Conservation (phyloP, 2,329 filamentous ascomycete species). For the Paecilomyces dactylethromorphus region DNA sequence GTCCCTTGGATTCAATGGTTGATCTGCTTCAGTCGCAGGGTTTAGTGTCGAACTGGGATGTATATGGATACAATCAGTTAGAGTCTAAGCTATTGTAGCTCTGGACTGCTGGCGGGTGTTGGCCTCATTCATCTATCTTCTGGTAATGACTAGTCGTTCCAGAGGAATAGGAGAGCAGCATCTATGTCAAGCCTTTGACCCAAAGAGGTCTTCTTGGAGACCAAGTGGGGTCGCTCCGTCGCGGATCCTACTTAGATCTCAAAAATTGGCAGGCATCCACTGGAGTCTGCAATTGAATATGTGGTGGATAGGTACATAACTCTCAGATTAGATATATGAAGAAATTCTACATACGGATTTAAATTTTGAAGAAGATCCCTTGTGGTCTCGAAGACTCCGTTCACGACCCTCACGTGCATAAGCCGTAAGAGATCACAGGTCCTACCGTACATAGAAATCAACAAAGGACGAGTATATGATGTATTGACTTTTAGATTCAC, state of each 20-base stretch:
- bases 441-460: no score
- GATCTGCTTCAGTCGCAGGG: conserved; percentile 1
- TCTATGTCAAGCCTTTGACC: not conserved
- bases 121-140: not conserved
- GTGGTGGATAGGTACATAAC: conserved; percentile 1
- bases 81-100: not conserved
- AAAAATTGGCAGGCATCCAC: not conserved
- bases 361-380: conserved; percentile 1
- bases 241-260: not conserved
- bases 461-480: no score
- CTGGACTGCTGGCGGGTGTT: not conserved
- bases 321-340: not conserved
- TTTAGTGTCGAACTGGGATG: not conserved
- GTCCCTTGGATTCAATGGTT: conserved; percentile 46
- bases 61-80: not conserved
- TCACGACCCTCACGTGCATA: no score
- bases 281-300: not conserved
- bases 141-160: not conserved
- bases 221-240: not conserved
- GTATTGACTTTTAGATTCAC: no score
- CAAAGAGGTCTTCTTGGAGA: not conserved
- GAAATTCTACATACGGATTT: conserved; percentile 7
- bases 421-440: no score
- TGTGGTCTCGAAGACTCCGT: not conserved
- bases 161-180: not conserved